Conservation (phyloP, 2,329 filamentous ascomycete genomes). For the Pseudogymnoascus sp. region DNA sequence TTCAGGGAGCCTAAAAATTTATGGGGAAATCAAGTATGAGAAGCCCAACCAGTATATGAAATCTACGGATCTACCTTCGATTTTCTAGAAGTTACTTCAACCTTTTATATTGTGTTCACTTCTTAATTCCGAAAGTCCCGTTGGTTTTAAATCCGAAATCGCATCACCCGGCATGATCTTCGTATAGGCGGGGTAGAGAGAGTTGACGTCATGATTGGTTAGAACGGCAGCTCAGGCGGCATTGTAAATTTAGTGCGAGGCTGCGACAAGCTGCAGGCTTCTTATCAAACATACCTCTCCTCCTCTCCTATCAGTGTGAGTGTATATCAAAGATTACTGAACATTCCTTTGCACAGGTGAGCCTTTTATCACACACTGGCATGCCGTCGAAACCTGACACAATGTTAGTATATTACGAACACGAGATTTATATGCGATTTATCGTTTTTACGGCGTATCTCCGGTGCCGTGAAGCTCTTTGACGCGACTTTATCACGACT, state of each 20-base stretch:
- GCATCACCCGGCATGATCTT: not conserved
- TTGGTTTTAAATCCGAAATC: not conserved
- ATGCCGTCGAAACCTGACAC: not conserved
- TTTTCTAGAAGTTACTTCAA: not conserved
- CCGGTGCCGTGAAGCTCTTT: not conserved
- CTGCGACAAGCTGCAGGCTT: not conserved
- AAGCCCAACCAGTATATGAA: not conserved
- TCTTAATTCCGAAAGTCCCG: not conserved
- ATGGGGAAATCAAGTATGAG: not conserved
- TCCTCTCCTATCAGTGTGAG: not conserved
- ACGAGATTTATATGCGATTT: not conserved
- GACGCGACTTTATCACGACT: not conserved
- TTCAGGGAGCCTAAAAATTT: not conserved
- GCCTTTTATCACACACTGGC: not conserved
- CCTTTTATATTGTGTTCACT: not conserved
- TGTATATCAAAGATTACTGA: not conserved
- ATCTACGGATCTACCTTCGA: not conserved
- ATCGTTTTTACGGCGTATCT: not conserved
- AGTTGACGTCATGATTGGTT: slow-evolving; percentile 3
- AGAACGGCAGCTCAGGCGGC: not conserved
- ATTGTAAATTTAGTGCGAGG: slow-evolving; percentile 2
- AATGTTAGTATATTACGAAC: not conserved
- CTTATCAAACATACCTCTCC: slow-evolving; percentile 1
- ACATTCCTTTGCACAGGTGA: not conserved
- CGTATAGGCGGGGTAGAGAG: not conserved